These are phyloP conservation scores for Aristolochia contorta DNA, from an alignment of 164 flowering plant genomes.

Conservation along the genomic window DNA sequence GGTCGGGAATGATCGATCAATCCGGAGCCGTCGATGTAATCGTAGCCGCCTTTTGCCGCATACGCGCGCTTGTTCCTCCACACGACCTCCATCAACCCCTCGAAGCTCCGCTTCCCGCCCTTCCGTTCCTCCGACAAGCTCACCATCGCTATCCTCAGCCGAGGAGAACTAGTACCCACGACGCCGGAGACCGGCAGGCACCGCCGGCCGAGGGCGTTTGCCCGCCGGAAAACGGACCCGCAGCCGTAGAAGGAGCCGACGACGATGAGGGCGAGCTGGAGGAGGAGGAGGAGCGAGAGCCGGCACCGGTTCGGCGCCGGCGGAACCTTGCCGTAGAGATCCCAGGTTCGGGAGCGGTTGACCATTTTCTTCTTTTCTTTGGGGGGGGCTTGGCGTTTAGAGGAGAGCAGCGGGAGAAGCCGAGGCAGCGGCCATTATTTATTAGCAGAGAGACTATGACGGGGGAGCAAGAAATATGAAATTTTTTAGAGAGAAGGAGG, in stretches of 20 bases:
- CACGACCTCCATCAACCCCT: constrained; percentile 14
- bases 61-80: constrained; percentile 8
- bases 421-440: neutral
- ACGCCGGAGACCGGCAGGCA: neutral
- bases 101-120: constrained; percentile 1
- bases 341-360: constrained; percentile 4
- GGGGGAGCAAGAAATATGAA: neutral
- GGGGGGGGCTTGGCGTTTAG: neutral
- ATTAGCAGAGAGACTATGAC: neutral
- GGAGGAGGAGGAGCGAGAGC: constrained; percentile 1
- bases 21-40: constrained; percentile 7
- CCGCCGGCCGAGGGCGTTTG: constrained; percentile 13
- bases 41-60: constrained; percentile 11
- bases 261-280: neutral
- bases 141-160: constrained; percentile 11
- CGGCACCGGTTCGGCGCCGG: constrained; percentile 1
- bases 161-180: neutral
- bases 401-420: neutral
- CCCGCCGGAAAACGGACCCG: constrained; percentile 10
- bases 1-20: constrained; percentile 11
- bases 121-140: constrained; percentile 7
- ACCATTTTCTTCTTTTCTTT: too few species aligned
- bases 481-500: too few species aligned
- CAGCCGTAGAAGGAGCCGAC: constrained; percentile 1
- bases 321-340: neutral